Percentiles rank a stretch among this genome's conserved stretches.
These are phyloP conservation scores for Penicillium diatomitis DNA, from an alignment of 495 filamentous ascomycete genomes.

Conservation along the genomic window DNA sequence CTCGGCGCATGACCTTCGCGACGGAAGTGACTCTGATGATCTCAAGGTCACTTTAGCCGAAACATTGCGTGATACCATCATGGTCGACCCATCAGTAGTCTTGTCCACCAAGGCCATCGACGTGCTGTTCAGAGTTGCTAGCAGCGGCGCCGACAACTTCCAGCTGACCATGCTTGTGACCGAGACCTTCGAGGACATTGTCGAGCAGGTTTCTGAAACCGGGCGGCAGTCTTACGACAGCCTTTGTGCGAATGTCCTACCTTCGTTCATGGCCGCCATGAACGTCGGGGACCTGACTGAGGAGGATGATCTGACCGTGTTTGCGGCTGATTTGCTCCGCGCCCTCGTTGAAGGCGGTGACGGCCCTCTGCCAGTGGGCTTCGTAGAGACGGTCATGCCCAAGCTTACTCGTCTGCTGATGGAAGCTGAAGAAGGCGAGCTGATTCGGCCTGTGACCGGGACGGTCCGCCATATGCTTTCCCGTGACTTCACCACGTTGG, in stretches of 20 bases:
- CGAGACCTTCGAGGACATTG: conserved; percentile 86
- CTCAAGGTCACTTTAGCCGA: conserved; percentile 85
- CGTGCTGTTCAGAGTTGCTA: conserved; percentile 80
- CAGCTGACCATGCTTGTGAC: conserved; percentile 73
- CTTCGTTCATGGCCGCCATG: conserved; percentile 78
- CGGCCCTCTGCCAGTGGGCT: conserved; percentile 76
- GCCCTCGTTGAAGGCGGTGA: conserved; percentile 73
- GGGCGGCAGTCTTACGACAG: conserved; percentile 61
- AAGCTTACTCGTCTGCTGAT: conserved; percentile 78
- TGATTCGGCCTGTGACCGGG: conserved; percentile 79
- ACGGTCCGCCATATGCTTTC: conserved; percentile 78
- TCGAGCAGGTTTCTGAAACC: conserved; percentile 52
- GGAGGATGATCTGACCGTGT: conserved; percentile 70
- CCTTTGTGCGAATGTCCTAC: conserved; percentile 81
- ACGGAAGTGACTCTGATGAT: conserved; percentile 79
- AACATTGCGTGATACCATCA: conserved; percentile 74
- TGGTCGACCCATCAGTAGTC: conserved; percentile 62
- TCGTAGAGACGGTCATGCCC: conserved; percentile 75
- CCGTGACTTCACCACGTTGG: conserved; percentile 80
- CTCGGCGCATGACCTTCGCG: conserved; percentile 65
- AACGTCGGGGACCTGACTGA: conserved; percentile 78
- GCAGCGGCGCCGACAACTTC: conserved; percentile 79
- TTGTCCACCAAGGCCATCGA: conserved; percentile 66
- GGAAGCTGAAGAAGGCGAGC: conserved; percentile 67
- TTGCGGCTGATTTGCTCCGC: conserved; percentile 76